Evolutionary conservation across 257 asterid genomes (phyloP), one percentile per base, ranked within the genome.

Genomic region (Nemophila menziesii): DNA sequence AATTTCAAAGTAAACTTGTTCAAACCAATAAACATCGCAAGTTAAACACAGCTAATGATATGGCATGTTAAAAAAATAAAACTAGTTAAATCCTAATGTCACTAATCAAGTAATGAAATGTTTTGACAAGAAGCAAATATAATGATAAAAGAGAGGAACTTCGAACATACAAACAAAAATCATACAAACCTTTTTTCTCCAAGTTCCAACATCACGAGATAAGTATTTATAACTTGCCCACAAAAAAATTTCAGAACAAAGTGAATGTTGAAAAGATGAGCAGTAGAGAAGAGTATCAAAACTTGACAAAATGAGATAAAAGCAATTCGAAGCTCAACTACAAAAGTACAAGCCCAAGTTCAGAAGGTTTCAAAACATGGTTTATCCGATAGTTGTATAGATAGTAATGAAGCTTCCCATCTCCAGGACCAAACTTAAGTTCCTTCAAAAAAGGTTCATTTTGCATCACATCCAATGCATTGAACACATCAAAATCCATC

Each of bases 391-490:
- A 40, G 45, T 40, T 40, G 23, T 40, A 40, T 16, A 40, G 45
- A 40, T 40, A 40, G n/a, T 40, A 40, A n/a, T 40, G 22, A 23
- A 40, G 45, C 19, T 40, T 3, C 45, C 45, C 45, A 17, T 40
- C 45, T 16, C 45, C 45, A 16, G 45, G 45, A 18, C 45, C 45
- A 16, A 40, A 40, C 45, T 40, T 40, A 22, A 40, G 45, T 40
- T 40, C 45, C 19, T 40, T 40, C 3, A 40, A 23, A 14, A 40
- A 40, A 7, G 23, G 8, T 40, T 15, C 45, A 40, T 40, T 40
- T 8, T 40, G 45, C 45, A 40, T 40, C 17, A 40, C 23, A 40
- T 40, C 45, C 22, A 40, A 40, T 1, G 45, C 45, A 18, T 40
- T 40, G 45, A 40, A 40, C 2, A 40, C 45, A 18, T 40, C 45